phyloP scores from a whole-genome alignment of 495 filamentous ascomycete genomes.

The Pyrenula massariospora region DNA sequence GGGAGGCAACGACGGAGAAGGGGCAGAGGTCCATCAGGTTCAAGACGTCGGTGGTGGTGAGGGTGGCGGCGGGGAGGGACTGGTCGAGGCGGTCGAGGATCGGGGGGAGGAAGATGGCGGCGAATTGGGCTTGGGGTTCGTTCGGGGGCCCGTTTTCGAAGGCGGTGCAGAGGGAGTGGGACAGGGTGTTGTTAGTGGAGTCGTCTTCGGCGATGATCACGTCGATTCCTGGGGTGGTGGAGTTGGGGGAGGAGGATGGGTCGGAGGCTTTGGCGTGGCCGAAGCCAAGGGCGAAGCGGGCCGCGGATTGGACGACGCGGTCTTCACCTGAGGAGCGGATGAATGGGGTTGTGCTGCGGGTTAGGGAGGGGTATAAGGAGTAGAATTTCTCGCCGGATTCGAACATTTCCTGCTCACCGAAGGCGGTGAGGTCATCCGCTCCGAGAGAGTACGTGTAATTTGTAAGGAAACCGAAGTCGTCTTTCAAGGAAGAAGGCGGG shows the following conservation, averaged over 20 bases:
- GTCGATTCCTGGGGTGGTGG: conserved; percentile 39
- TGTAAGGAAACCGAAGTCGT: conserved; percentile 51
- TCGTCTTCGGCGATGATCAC: conserved; percentile 52
- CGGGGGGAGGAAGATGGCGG: conserved; percentile 41
- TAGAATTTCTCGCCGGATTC: conserved; percentile 67
- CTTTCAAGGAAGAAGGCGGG: conserved; percentile 37
- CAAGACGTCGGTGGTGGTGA: conserved; percentile 47
- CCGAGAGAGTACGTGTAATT: conserved; percentile 64
- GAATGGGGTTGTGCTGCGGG: conserved; percentile 47
- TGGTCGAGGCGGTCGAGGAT: conserved; percentile 52
- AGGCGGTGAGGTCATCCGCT: conserved; percentile 58
- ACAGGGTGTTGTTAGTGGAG: conserved; percentile 65
- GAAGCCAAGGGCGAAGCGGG: conserved; percentile 63
- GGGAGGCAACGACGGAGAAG: conserved; percentile 57
- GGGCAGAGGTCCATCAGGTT: conserved; percentile 78
- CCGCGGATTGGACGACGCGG: conserved; percentile 62
- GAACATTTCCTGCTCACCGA: conserved; percentile 63
- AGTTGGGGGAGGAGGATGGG: conserved; percentile 13
- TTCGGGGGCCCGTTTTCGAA: conserved; percentile 40
- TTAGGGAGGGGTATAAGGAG: conserved; percentile 49
- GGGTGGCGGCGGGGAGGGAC: conserved; percentile 46
- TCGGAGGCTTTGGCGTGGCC: conserved; percentile 42
- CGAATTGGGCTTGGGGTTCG: conserved; percentile 40
- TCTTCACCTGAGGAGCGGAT: conserved; percentile 56
- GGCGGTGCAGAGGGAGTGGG: conserved; percentile 52